phyloP scores from a whole-genome alignment of 2,329 filamentous ascomycete genomes.

The Periconia digitata region DNA sequence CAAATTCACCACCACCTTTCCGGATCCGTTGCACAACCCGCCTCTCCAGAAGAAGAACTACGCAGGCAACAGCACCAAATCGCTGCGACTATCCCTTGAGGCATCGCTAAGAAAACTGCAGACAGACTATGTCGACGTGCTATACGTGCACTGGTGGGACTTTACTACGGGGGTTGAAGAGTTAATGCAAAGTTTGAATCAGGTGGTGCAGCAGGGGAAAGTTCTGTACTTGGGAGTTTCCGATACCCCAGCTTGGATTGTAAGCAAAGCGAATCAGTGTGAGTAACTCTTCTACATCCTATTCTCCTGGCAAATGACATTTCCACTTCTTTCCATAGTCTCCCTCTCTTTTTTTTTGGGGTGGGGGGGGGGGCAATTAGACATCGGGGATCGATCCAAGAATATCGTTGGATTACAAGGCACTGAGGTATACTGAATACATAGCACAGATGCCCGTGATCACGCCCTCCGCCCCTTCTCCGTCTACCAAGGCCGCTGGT shows the following conservation, averaged over 20 bases:
- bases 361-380: neutral
- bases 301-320: neutral
- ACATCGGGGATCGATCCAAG: conserved; percentile 1
- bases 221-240: conserved; percentile 44
- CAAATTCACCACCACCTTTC: conserved; percentile 50
- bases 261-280: conserved; percentile 51
- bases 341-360: neutral
- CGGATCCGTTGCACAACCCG: conserved; percentile 22
- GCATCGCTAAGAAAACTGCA: conserved; percentile 46
- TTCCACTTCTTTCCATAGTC: neutral
- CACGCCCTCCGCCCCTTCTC: conserved; percentile 71
- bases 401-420: too few relatives aligned
- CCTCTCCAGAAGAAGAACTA: conserved; percentile 44
- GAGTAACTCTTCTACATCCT: conserved; percentile 13
- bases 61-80: conserved; percentile 45
- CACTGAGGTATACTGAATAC: conserved; percentile 2
- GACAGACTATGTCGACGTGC: conserved; percentile 44
- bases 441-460: conserved; percentile 60
- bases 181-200: conserved; percentile 42
- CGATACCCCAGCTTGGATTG: conserved; percentile 46
- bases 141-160: conserved; percentile 48
- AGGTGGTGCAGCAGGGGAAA: conserved; percentile 38
- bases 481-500: conserved; percentile 70
- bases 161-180: conserved; percentile 40
- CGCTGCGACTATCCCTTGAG: conserved; percentile 41